Conservation (phyloP, 2,329 filamentous ascomycete genomes). For the Hirsutella minnesotensis region DNA sequence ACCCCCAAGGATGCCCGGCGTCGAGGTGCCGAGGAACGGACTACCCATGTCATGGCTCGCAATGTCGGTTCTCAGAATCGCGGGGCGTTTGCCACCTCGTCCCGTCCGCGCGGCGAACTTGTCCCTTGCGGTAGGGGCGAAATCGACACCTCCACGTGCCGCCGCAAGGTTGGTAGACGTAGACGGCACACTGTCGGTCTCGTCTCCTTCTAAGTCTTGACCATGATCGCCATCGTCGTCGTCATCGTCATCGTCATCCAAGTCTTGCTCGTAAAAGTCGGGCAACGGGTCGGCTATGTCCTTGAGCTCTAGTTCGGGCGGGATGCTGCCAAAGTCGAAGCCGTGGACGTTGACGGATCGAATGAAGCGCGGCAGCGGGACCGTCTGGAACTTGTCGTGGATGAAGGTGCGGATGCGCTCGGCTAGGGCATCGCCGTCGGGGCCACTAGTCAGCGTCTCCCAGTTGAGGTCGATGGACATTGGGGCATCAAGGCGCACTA, state of each 20-base stretch:
- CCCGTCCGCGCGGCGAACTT: not conserved
- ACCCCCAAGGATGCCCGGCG: slow-evolving; percentile 55
- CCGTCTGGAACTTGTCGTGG: slow-evolving; percentile 88
- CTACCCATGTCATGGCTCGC: slow-evolving; percentile 33
- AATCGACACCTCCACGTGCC: not conserved
- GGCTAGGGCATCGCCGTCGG: slow-evolving; percentile 75
- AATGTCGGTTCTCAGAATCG: slow-evolving; percentile 17
- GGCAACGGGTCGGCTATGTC: slow-evolving; percentile 92
- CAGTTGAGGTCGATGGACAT: slow-evolving; percentile 99
- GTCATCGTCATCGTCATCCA: slow-evolving; percentile 38
- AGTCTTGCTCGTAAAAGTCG: slow-evolving; percentile 86
- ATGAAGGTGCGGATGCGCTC: slow-evolving; percentile 85
- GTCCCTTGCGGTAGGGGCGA: not conserved
- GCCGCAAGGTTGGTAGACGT: not conserved
- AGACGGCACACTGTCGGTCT: not conserved
- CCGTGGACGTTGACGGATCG: slow-evolving; percentile 89
- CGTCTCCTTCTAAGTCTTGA: slow-evolving; percentile 15
- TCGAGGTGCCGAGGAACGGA: slow-evolving; percentile 48
- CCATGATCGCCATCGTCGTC: slow-evolving; percentile 23
- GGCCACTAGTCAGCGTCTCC: slow-evolving; percentile 80
- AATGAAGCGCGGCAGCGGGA: slow-evolving; percentile 88
- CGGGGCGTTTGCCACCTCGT: slow-evolving; percentile 7
- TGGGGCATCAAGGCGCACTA: slow-evolving; percentile 3
- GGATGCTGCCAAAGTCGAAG: slow-evolving; percentile 79
- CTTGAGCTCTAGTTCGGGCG: slow-evolving; percentile 82